Base-by-base conservation (phyloP, 1,139 yeast species). In the Pichia sp. region DNA sequence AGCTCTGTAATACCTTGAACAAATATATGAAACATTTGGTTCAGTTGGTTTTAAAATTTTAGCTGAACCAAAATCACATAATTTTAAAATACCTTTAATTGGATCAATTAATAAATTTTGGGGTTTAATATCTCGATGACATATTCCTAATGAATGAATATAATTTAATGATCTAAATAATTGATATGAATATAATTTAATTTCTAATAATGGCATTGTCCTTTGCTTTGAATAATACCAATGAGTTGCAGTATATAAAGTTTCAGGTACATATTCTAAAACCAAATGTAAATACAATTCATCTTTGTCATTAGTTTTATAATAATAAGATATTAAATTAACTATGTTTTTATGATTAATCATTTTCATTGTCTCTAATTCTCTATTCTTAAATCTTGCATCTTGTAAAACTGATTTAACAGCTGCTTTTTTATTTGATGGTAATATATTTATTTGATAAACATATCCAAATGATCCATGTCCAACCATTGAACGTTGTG, bases 41-140 rank as follows among this genome's bases (percentile, higher is more conserved):
- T 92, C 98, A 16, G 76, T 74, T 7, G 96, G 94, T 41, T 84
- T 86, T 50, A 92, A 74, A 47, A 86, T 83, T 65, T 92, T 92
- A 29, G 98, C 98, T n/a, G 94, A 81, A n/a, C 98, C 98, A 65
- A 92, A 92, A 67, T 92, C 98, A 67, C 98, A 92, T 42, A 92
- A 76, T 66, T 92, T 92, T 55, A 94, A 74, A 47, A 84, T 78
- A 12, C 95, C 95, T 9, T 82, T 74, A 40, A 78, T 74, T 26
- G 97, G 96, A 64, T 92, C 92, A 52, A 92, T 84, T 58, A 92
- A 72, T 50, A 92, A 73, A 66, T 92, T 92, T 61, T 94, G 97
- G 3, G 98, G 98, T 64, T 92, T 92, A 57, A 92, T 92, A 67
- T 92, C 98, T 62, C 98, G 80, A 66, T 92, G 98, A 66, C 98